Evolutionary conservation across 495 filamentous ascomycete species (phyloP), one percentile per base, ranked within the genome.

Genomic region (Trypethelium eluteriae): DNA sequence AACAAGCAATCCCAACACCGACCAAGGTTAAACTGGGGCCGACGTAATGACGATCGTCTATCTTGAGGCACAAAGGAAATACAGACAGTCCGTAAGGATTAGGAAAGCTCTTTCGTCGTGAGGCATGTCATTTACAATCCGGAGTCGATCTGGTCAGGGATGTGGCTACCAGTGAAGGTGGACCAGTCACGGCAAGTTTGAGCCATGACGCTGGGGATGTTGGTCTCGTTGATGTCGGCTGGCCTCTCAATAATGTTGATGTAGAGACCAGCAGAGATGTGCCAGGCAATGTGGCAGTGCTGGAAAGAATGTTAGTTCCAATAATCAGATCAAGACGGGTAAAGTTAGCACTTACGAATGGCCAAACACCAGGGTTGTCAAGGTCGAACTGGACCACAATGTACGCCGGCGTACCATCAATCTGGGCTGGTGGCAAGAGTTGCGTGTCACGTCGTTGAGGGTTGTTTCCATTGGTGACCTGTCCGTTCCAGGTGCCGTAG

Each of bases 341-440:
- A 75, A 86, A 83, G 73, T 82, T 85, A 73, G 86, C 83, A 59
- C 53, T 25, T 59, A 36, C 18, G 70, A 86, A 81, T 0, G 82
- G 79, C 84, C 84, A 87, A 34, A 82, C 74, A 6, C 84, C 83
- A 0, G 84, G 80, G 64, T 83, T 81, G 25, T 77, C 71, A 11
- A 69, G 64, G 44, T 81, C 79, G n/a, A 81, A 76, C 68, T 85
- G 82, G n/a, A 84, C 44, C 38, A 84, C 82, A 6, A 81, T 70
- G 69, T 79, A 75, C 2, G 62, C 38, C 5, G 73, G 71, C 5
- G 41, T 44, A 0, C 41, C 41, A 14, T 44, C 41, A 7, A 14
- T 14, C 41, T 7, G 7, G 6, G 41, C 47, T 6, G 67, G 49
- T 2, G 38, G 61, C 49, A 72, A 39, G 64, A 70, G 64, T n/a